Conservation (phyloP, 345 rosid species). For the Populus nigra region DNA sequence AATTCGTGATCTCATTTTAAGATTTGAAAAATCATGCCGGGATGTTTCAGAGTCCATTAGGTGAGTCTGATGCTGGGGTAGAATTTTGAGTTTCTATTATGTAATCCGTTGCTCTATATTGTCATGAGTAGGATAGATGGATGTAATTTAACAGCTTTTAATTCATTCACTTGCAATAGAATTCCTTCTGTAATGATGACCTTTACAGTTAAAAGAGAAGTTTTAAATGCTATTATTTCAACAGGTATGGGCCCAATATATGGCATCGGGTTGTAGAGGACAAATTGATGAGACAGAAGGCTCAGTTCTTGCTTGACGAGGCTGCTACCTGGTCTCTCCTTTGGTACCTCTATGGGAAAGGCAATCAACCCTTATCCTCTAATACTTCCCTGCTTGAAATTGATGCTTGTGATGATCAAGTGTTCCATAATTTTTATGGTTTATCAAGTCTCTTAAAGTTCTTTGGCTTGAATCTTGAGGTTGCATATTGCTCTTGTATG, state of each 20-base stretch:
- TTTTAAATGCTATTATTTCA: not conserved
- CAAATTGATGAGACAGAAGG: slow-evolving; percentile 91
- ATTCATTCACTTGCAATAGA: not conserved
- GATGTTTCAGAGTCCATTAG: slow-evolving; percentile 78
- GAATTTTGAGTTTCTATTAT: slow-evolving; percentile 9
- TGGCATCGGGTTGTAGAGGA: slow-evolving; percentile 82
- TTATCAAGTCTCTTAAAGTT: not conserved
- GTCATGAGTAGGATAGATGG: not conserved
- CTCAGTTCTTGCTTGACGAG: slow-evolving; percentile 91
- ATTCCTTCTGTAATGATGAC: not conserved
- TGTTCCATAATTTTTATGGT: not conserved
- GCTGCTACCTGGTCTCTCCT: slow-evolving; percentile 98
- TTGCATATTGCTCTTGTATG: too few species aligned
- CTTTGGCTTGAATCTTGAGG: too few species aligned
- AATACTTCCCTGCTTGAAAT: slow-evolving; percentile 3
- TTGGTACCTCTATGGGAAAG: slow-evolving; percentile 97
- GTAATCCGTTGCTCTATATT: not conserved
- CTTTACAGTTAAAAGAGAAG: not conserved
- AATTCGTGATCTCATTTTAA: slow-evolving; percentile 73
- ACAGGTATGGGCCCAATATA: slow-evolving; percentile 67
- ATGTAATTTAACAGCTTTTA: too few species aligned
- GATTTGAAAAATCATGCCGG: slow-evolving; percentile 81
- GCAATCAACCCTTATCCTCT: slow-evolving; percentile 44
- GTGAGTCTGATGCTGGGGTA: slow-evolving; percentile 31
- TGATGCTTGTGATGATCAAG: slow-evolving; percentile 13